Evolutionary conservation across 2,329 filamentous ascomycete genomes (phyloP), one percentile per base, ranked within the genome.

Genomic region (Hawksworthiomyces lignivorus): DNA sequence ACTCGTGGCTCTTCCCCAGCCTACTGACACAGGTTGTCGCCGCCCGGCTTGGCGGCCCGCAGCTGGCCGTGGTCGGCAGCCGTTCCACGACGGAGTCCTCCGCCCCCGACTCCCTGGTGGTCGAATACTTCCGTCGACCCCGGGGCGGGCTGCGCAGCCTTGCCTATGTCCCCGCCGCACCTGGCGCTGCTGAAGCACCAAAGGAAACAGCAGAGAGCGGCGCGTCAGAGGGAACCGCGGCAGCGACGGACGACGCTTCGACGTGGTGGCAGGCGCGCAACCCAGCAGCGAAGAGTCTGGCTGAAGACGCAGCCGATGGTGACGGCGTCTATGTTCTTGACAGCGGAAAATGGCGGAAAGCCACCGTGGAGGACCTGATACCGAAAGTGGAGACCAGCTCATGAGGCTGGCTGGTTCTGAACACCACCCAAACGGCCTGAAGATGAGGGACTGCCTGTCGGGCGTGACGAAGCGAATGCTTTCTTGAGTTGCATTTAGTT

Each of bases 1-100:
- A 97, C 54, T 88, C 92, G 0, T 94, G 92, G 71, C 71, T 97
- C 3, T 97, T 94, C 62, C 82, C 86, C 0, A 84, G 84, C 4
- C 70, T 97, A 52, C 71, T 97, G 53, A 75, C 78, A 4, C 75
- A 75, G 0, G 77, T 97, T 3, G 86, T 95, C 9, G 77, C 80
- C 1, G 77, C 82, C 4, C 76, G 82, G 45, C 62, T 94, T 4
- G 88, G 88, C 0, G 73, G 80, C 3, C 73, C 73, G 41, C 41
- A 34, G 36, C 33, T 50, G 14, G 48, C 36, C 2, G n/a, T n/a
- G n/a, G n/a, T n/a, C n/a, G n/a, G n/a, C n/a, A n/a, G n/a, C n/a
- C n/a, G n/a, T n/a, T 29, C 20, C 54, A 49, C 14, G 36, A 39
- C 31, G 27, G 42, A 30, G 27, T 43, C 21, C 39, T 45, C 30